phyloP scores from a whole-genome alignment of 129 eudicot species.

The Silybum marianum region DNA sequence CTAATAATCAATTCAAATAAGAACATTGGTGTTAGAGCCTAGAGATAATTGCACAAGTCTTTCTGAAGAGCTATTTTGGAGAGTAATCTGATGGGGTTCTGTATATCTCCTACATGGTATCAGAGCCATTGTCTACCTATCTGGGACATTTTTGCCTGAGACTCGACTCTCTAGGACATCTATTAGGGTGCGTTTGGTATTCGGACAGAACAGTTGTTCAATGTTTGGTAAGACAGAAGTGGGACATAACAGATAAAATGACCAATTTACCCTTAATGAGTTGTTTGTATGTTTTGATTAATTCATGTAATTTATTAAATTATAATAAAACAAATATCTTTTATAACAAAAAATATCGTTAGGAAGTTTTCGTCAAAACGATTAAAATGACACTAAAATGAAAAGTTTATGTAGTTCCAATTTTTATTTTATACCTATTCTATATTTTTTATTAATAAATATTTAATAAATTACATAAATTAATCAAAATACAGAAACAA shows the following conservation, averaged over 20 bases:
- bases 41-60: background rate
- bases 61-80: background rate
- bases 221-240: too few species aligned
- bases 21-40: background rate
- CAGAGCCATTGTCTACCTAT: background rate
- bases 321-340: too few species aligned
- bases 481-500: too few species aligned
- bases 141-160: background rate
- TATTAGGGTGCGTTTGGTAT: background rate
- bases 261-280: background rate
- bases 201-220: too few species aligned
- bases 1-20: constrained; percentile 33
- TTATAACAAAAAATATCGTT: too few species aligned
- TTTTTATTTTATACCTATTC: too few species aligned
- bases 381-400: background rate
- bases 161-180: background rate
- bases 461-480: too few species aligned
- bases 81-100: background rate
- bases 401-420: too few species aligned
- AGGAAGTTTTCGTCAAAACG: background rate
- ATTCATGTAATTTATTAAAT: too few species aligned
- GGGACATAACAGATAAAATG: background rate
- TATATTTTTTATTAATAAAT: too few species aligned
- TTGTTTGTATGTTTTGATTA: background rate
- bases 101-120: background rate